phyloP scores from a whole-genome alignment of 2,329 filamentous ascomycete species.

The Chlorencoelia australis region DNA sequence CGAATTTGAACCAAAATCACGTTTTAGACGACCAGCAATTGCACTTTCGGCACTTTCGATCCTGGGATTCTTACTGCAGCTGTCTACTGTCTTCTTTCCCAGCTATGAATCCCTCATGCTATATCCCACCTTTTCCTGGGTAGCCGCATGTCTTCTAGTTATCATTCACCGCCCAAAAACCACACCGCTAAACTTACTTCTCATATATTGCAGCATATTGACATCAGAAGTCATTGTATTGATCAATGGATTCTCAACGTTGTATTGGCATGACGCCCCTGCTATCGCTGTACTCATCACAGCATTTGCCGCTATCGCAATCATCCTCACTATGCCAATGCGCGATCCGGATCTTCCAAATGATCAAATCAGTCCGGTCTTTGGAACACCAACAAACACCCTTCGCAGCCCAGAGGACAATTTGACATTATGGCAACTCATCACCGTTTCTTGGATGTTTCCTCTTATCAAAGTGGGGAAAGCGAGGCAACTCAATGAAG shows the following conservation, averaged over 20 bases:
- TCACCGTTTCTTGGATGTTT: constrained; percentile 74
- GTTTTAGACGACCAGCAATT: constrained; percentile 25
- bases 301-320: constrained; percentile 36
- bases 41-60: constrained; percentile 31
- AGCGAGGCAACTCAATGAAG: constrained; percentile 57
- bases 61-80: constrained; percentile 28
- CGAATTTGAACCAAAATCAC: constrained; percentile 19
- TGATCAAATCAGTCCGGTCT: constrained; percentile 49
- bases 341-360: constrained; percentile 45
- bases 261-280: constrained; percentile 8
- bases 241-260: constrained; percentile 25
- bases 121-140: constrained; percentile 19
- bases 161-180: constrained; percentile 16
- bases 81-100: constrained; percentile 26
- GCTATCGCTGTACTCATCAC: constrained; percentile 28
- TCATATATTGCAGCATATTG: constrained; percentile 15
- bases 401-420: constrained; percentile 74
- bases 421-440: constrained; percentile 70
- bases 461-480: constrained; percentile 60
- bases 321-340: constrained; percentile 60
- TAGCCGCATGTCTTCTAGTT: constrained; percentile 14
- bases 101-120: constrained; percentile 31
- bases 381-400: constrained; percentile 42
- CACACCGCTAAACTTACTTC: constrained; percentile 19
- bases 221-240: constrained; percentile 18